Conservation (phyloP, 2,329 filamentous ascomycete genomes). For the Fusarium succisae region DNA sequence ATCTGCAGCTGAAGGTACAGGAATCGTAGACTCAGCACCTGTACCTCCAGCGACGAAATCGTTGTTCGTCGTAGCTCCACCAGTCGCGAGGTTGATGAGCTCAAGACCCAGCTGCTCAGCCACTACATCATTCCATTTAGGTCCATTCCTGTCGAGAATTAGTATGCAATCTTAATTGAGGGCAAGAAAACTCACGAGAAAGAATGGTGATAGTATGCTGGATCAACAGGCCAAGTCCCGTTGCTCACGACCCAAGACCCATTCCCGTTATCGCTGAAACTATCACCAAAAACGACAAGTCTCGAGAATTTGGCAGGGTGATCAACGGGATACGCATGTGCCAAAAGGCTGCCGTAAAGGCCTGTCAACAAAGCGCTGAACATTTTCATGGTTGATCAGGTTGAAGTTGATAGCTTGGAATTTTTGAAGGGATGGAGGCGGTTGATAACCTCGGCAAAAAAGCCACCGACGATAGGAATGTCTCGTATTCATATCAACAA, state of each 20-base stretch:
- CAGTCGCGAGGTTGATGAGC: constrained; percentile 25
- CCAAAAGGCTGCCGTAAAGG: not conserved
- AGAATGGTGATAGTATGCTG: constrained; percentile 25
- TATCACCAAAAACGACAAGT: constrained; percentile 31
- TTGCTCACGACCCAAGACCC: constrained; percentile 30
- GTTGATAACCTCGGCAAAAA: constrained; percentile 7
- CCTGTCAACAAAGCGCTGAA: not conserved
- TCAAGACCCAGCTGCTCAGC: constrained; percentile 1
- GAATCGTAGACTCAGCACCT: constrained; percentile 9
- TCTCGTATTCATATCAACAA: constrained; percentile 8
- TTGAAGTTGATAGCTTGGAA: not conserved
- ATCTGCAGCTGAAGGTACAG: constrained; percentile 18
- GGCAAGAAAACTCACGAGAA: not conserved
- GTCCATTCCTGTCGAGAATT: not conserved
- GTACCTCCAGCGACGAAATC: constrained; percentile 24
- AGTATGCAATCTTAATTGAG: not conserved
- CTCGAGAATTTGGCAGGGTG: not conserved
- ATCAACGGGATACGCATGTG: not conserved
- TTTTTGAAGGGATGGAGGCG: not conserved
- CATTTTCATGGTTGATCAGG: not conserved
- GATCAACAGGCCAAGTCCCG: constrained; percentile 26
- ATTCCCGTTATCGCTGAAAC: constrained; percentile 33
- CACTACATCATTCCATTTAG: constrained; percentile 22
- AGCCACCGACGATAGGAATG: not conserved
- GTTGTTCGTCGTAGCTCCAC: constrained; percentile 23